Evolutionary conservation across 2,329 filamentous ascomycete genomes (phyloP).

Genomic region (Scopulariopsis brevicaulis): DNA sequence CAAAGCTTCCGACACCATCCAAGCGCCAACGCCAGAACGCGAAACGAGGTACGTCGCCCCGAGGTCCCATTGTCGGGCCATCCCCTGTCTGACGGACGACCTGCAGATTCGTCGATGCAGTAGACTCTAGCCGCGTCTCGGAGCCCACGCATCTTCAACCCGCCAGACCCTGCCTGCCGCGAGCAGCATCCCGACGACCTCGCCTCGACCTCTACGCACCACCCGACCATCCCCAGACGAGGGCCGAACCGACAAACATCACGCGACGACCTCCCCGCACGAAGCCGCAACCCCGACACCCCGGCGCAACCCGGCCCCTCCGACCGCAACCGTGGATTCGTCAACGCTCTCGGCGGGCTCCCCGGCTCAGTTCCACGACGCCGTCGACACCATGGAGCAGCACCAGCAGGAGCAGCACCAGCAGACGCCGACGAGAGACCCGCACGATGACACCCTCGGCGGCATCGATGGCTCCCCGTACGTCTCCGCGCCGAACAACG

Average conservation of each 20-base stretch:
- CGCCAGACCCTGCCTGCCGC: neutral
- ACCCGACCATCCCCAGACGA: neutral
- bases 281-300: neutral
- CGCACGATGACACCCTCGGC: constrained; percentile 36
- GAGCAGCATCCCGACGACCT: neutral
- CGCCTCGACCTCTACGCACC: neutral
- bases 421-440: constrained; percentile 16
- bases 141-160: neutral
- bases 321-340: constrained; percentile 37
- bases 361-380: constrained; percentile 40
- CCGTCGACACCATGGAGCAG: constrained; percentile 39
- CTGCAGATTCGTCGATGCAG: neutral
- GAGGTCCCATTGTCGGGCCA: neutral
- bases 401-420: constrained; percentile 11
- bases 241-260: neutral
- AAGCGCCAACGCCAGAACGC: neutral
- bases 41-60: neutral
- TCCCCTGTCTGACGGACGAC: neutral
- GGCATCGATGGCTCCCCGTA: constrained; percentile 36
- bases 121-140: neutral
- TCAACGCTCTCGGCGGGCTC: constrained; percentile 35
- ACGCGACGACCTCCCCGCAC: neutral
- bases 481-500: constrained; percentile 18
- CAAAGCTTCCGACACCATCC: neutral
- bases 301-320: neutral